These are phyloP conservation scores for Nicotiana undulata DNA, from an alignment of 257 asterid species.

Conservation along the genomic window DNA sequence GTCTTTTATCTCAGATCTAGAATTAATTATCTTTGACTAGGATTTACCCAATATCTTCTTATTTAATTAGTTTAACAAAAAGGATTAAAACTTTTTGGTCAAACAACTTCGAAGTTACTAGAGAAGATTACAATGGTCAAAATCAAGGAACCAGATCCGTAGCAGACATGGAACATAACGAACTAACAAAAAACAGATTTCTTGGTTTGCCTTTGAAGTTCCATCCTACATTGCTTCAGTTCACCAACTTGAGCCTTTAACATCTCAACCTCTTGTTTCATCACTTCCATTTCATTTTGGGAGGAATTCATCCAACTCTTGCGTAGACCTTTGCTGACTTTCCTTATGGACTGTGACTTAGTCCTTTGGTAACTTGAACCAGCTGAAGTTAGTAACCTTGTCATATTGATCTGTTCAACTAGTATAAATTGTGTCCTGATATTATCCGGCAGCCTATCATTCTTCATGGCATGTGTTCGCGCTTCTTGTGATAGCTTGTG, in stretches of 20 bases:
- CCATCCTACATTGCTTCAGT: slow-evolving; percentile 10
- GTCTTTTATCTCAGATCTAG: too few relatives aligned
- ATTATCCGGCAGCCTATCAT: slow-evolving; percentile 18
- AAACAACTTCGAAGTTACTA: neutral
- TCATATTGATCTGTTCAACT: slow-evolving; percentile 25
- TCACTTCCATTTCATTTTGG: slow-evolving; percentile 9
- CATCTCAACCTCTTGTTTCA: slow-evolving; percentile 18
- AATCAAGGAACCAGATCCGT: neutral
- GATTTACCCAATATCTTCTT: too few relatives aligned
- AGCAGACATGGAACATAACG: neutral
- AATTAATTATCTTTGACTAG: too few relatives aligned
- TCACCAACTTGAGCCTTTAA: slow-evolving; percentile 22
- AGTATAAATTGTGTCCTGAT: slow-evolving; percentile 16
- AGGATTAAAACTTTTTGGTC: too few relatives aligned
- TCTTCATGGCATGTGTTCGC: slow-evolving; percentile 18
- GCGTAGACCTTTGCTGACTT: slow-evolving; percentile 1
- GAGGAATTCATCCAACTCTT: slow-evolving; percentile 7
- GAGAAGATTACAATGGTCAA: neutral
- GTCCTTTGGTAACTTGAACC: slow-evolving; percentile 20
- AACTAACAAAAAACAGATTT: neutral
- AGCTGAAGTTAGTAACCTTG: slow-evolving; percentile 12
- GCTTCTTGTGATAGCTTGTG: slow-evolving; percentile 24
- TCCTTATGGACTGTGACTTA: slow-evolving; percentile 7
- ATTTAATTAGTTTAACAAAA: too few relatives aligned
- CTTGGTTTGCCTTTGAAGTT: slow-evolving; percentile 17